Conservation (phyloP, 2,329 filamentous ascomycete species). For the Fusarium sp. region DNA sequence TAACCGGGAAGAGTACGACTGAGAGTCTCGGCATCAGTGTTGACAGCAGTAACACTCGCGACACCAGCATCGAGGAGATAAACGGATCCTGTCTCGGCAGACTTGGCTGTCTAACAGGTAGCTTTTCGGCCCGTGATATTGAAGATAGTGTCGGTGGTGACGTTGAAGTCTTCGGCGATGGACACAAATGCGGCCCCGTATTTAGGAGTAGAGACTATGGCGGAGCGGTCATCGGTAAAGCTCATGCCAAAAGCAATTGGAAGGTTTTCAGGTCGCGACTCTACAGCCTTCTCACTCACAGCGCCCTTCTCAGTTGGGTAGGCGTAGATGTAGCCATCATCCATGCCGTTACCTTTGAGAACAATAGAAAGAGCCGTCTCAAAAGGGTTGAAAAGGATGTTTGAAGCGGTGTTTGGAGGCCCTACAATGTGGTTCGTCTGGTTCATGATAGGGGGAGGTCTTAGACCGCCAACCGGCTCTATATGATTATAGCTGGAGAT, state of each 20-base stretch:
- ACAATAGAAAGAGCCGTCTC: conserved; percentile 9
- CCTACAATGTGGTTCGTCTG: conserved; percentile 4
- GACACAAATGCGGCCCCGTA: conserved; percentile 20
- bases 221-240: background rate
- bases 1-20: background rate
- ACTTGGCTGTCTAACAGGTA: conserved; percentile 6
- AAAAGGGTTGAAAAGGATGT: conserved; percentile 18
- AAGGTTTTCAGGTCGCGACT: background rate
- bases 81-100: background rate
- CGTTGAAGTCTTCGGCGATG: background rate
- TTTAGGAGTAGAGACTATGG: conserved; percentile 5
- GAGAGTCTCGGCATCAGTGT: background rate
- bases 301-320: background rate
- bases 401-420: conserved; percentile 3
- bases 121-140: background rate
- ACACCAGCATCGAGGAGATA: conserved; percentile 10
- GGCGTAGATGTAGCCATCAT: conserved; percentile 1
- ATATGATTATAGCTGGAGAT: background rate
- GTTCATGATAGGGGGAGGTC: background rate
- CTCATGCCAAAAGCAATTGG: conserved; percentile 14
- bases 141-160: background rate
- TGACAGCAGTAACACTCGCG: background rate
- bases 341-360: conserved; percentile 6
- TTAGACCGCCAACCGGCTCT: background rate
- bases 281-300: background rate